A percentile compares a stretch with the other conserved stretches of the same genome.
These are phyloP conservation scores for Xylariaceae sp. DNA, from an alignment of 2,329 filamentous ascomycete genomes.

Conservation along the genomic window DNA sequence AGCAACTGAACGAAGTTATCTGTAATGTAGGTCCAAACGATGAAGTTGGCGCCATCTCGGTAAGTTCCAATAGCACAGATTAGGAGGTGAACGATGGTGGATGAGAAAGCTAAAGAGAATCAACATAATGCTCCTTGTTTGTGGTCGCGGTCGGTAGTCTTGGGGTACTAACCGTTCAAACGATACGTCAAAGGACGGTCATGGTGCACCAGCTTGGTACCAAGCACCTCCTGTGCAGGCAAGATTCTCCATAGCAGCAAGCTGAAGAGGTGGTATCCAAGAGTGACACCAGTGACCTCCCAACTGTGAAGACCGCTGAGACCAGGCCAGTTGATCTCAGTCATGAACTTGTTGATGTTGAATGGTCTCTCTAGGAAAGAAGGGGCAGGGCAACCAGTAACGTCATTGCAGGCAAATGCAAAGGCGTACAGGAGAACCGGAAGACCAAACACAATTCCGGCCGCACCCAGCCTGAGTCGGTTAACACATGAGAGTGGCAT, in stretches of 20 bases:
- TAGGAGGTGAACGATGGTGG: conserved; percentile 66
- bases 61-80: conserved; percentile 68
- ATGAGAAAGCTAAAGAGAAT: conserved; percentile 58
- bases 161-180: conserved; percentile 59
- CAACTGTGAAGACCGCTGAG: conserved; percentile 65
- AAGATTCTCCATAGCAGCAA: conserved; percentile 70
- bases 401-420: conserved; percentile 84
- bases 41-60: conserved; percentile 72
- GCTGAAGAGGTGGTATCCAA: conserved; percentile 75
- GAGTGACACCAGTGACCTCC: conserved; percentile 60
- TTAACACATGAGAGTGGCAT: conserved; percentile 5
- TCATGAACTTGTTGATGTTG: conserved; percentile 65
- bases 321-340: conserved; percentile 80
- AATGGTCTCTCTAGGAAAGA: conserved; percentile 67
- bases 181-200: conserved; percentile 72
- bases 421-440: conserved; percentile 74
- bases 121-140: conserved; percentile 2
- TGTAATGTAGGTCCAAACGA: conserved; percentile 87
- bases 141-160: background rate
- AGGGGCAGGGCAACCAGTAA: conserved; percentile 80
- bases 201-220: conserved; percentile 64
- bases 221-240: conserved; percentile 66
- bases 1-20: conserved; percentile 85
- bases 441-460: conserved; percentile 72
- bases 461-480: conserved; percentile 61